These are phyloP conservation scores for Phytophthora foliorum DNA, from an alignment of 352 stramenopile genomes.

Conservation along the genomic window DNA sequence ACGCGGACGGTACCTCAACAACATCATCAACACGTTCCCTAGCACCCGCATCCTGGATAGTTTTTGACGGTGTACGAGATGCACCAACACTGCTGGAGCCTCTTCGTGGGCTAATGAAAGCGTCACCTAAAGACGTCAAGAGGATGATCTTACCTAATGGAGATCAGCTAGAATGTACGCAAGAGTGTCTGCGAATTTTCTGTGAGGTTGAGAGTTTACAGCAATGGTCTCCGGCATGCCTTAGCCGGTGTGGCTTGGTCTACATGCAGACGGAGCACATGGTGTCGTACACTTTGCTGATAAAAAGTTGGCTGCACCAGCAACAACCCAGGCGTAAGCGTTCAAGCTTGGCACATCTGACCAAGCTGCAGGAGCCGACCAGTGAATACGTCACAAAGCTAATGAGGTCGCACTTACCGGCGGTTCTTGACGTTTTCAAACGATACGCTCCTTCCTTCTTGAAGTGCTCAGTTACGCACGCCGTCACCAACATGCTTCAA, in stretches of 20 bases:
- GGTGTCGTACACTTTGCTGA: constrained; percentile 69
- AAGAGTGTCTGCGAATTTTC: constrained; percentile 54
- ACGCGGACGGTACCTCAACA: neutral
- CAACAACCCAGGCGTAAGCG: constrained; percentile 25
- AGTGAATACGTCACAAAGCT: constrained; percentile 52
- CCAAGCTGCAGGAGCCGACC: constrained; percentile 19
- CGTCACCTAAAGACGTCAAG: constrained; percentile 20
- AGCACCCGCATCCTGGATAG: constrained; percentile 56
- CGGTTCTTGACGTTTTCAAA: constrained; percentile 68
- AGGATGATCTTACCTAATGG: constrained; percentile 59
- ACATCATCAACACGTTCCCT: constrained; percentile 21
- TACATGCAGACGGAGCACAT: constrained; percentile 60
- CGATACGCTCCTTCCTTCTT: constrained; percentile 45
- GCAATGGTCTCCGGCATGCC: constrained; percentile 59
- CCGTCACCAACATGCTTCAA: constrained; percentile 58
- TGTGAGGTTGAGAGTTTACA: constrained; percentile 62
- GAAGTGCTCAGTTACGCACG: constrained; percentile 53
- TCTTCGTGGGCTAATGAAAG: constrained; percentile 42
- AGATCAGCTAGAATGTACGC: constrained; percentile 58
- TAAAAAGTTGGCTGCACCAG: constrained; percentile 69
- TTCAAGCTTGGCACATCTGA: constrained; percentile 24
- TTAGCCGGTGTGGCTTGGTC: constrained; percentile 69
- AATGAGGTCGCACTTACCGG: constrained; percentile 53
- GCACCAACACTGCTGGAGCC: constrained; percentile 49
- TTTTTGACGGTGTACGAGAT: constrained; percentile 64